Conservation (phyloP, 2,329 filamentous ascomycete species). For the Allantophomopsis lycopodina region DNA sequence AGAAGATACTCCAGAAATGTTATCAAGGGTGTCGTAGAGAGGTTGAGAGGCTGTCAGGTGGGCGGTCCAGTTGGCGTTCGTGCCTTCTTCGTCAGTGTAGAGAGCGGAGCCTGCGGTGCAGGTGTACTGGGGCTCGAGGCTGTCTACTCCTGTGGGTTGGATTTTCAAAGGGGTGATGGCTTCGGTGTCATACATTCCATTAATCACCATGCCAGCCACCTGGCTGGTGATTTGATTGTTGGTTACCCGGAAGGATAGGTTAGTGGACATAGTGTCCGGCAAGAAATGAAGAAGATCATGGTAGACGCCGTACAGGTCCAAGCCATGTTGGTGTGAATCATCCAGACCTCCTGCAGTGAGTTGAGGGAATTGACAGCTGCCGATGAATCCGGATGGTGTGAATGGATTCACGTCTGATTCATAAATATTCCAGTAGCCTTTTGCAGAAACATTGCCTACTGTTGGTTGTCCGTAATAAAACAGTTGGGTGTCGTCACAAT, state of each 20-base stretch:
- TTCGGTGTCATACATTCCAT: slow-evolving; percentile 48
- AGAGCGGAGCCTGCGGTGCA: slow-evolving; percentile 37
- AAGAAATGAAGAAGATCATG: slow-evolving; percentile 55
- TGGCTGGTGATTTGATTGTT: slow-evolving; percentile 75
- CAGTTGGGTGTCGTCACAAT: slow-evolving; percentile 56
- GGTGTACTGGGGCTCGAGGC: slow-evolving; percentile 58
- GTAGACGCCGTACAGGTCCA: slow-evolving; percentile 68
- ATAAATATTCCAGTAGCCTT: slow-evolving; percentile 53
- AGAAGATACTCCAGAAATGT: slow-evolving; percentile 49
- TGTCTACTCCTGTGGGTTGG: slow-evolving; percentile 47
- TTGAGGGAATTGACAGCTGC: slow-evolving; percentile 70
- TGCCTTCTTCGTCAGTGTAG: slow-evolving; percentile 29
- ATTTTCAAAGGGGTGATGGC: slow-evolving; percentile 31
- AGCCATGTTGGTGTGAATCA: slow-evolving; percentile 64
- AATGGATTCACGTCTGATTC: slow-evolving; percentile 54
- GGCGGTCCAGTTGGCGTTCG: slow-evolving; percentile 39
- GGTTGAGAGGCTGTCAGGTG: slow-evolving; percentile 43
- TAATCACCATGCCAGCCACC: slow-evolving; percentile 61
- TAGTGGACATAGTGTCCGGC: slow-evolving; percentile 30
- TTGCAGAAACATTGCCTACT: slow-evolving; percentile 31
- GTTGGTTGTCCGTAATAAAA: slow-evolving; percentile 55
- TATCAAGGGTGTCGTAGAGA: slow-evolving; percentile 48
- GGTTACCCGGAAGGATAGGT: slow-evolving; percentile 57
- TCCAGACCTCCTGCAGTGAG: slow-evolving; percentile 59
- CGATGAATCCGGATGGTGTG: slow-evolving; percentile 49